phyloP scores from a whole-genome alignment of 2,329 filamentous ascomycete genomes.

The Falciphora oryzae region DNA sequence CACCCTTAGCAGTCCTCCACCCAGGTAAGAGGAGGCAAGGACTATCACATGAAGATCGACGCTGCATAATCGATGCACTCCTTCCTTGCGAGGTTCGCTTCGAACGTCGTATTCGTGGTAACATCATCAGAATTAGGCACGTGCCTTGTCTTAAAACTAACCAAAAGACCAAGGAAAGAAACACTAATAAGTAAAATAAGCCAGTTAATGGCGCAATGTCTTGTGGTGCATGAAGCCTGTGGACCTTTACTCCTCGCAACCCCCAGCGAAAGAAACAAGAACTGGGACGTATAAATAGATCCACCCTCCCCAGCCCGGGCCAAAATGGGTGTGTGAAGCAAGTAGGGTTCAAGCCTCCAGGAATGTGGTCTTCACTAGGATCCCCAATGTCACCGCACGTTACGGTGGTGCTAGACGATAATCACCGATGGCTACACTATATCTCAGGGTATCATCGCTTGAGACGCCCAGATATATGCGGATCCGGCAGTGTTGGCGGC shows the following conservation, averaged over 20 bases:
- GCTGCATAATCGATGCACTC: no score
- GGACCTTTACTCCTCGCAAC: neutral
- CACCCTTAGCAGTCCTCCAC: no score
- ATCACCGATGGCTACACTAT: neutral
- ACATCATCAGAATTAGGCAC: no score
- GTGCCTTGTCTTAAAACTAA: neutral
- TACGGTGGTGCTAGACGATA: neutral
- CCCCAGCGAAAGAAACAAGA: slow-evolving; percentile 4
- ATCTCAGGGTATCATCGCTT: neutral
- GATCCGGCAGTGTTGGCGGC: neutral
- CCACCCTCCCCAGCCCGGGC: no score
- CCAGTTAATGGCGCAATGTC: neutral
- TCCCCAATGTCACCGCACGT: neutral
- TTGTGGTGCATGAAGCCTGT: neutral
- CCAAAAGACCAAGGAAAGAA: neutral
- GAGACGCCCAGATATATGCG: neutral
- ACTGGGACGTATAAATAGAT: neutral
- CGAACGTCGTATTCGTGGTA: no score
- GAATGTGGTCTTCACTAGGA: neutral
- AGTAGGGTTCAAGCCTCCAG: neutral
- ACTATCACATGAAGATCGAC: no score
- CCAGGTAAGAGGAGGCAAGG: no score
- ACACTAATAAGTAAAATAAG: neutral
- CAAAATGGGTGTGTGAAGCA: neutral
- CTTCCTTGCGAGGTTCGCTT: no score